Conservation (phyloP, 495 filamentous ascomycete genomes). For the Articulospora tetracladia region DNA sequence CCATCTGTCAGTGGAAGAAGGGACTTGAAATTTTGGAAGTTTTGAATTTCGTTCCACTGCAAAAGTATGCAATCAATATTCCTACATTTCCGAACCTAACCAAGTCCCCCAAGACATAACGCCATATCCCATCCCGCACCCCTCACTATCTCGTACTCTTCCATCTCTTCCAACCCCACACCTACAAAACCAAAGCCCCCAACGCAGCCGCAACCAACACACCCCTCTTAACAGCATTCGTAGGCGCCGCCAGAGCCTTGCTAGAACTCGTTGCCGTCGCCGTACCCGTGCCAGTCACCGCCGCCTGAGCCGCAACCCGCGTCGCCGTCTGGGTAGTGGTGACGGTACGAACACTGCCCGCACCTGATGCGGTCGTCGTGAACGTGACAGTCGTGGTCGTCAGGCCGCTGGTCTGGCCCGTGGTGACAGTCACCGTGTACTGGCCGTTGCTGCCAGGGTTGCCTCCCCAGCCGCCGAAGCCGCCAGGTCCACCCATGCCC, state of each 20-base stretch:
- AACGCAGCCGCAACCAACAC: background rate
- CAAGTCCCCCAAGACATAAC: background rate
- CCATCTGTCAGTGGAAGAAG: too few relatives aligned
- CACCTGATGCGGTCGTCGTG: background rate
- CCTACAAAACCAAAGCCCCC: background rate
- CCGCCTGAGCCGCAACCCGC: background rate
- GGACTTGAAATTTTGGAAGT: too few relatives aligned
- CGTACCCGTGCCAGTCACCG: background rate
- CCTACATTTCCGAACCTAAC: background rate
- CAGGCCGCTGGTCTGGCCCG: background rate
- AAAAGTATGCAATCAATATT: too few relatives aligned
- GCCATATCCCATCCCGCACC: background rate
- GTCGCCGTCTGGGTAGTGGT: background rate
- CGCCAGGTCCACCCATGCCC: background rate
- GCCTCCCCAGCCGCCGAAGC: background rate
- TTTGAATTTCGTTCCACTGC: too few relatives aligned
- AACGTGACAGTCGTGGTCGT: background rate
- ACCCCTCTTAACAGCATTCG: background rate
- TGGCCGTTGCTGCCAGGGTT: background rate
- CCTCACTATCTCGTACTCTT: background rate
- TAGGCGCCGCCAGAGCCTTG: background rate
- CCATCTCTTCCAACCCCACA: background rate
- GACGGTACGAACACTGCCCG: background rate
- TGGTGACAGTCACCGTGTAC: background rate
- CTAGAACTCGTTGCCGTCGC: background rate